Base-by-base conservation (phyloP, 305 asterid genomes). In the Ilex paraguariensis region DNA sequence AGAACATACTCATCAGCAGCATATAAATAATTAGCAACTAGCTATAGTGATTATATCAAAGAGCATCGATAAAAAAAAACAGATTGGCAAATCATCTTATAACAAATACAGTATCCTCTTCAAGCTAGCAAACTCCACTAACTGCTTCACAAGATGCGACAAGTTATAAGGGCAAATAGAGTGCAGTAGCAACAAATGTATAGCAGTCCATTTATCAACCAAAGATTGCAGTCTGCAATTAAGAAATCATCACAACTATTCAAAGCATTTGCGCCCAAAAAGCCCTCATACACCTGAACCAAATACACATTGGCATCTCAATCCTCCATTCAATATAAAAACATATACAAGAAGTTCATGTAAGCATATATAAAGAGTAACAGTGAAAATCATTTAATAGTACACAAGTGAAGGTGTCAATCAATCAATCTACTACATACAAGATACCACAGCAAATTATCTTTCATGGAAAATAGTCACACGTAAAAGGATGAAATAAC, bases 281-380 rank as follows among this genome's bases (percentile, higher is more conserved):
- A 83, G 91, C 94, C 85, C 88, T 83, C 82, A 80, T 76, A 78
- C 69, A 87, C 95, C 95, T 87, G 95, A 85, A 85, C 16, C 88
- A 87, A 73, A 76, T 79, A 76, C 68, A 69, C 79, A 77, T 70
- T 64, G 63, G 77, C 66, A n/a, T 36, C 42, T 36, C 42, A 71
- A 81, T 81, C 80, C 68, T 79, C 82, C 72, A 73, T 78, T 57
- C 63, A 76, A 71, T 62, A 57, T 13, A 70, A 36, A 63, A 66
- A 45, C 67, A 67, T 48, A 62, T 49, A 70, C 36, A 69, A 54
- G 49, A 28, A 13, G 44, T 44, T 57, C 15, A 46, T 60, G 67
- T 3, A 6, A 16, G 54, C 55, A 30, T 36, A 32, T 14, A 13
- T 15, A 54, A 63, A 30, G 15, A 50, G 31, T 33, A 44, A 60